Base-by-base conservation (phyloP, 1,284 basidiomycete species). In the Vanrija pseudolonga region DNA sequence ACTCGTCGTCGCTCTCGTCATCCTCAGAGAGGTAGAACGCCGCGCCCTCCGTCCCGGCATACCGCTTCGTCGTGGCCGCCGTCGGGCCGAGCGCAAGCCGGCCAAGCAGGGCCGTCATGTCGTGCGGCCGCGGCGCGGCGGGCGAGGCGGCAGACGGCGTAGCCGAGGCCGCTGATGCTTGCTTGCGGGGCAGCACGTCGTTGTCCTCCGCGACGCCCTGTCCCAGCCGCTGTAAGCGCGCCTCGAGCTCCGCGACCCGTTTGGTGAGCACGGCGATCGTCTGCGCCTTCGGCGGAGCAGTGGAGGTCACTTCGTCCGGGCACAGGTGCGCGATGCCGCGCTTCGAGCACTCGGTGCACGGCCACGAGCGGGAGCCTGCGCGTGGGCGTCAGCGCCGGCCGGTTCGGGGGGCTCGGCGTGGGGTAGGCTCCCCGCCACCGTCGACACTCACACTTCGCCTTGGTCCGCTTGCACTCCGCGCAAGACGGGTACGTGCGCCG, bases 321-420 rank as follows among this genome's bases (percentile, higher is more conserved):
- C 59, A 60, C 28, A 60, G 50, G 39, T 51, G 47, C 3, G 45
- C 55, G 26, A 56, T 43, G 26, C 59, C 57, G 36, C 51, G 50
- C 49, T 56, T 50, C 39, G 57, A 52, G 42, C 59, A 60, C 28
- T 60, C 58, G 51, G 47, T 51, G 51, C 58, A 60, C 46, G 58
- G 58, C 55, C 55, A 60, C 20, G 53, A 53, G 8, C 59, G 40
- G 36, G 55, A 52, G 40, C 50, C 55, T 53, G 14, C 3, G 42
- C 24, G 19, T 23, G 3, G 6, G n/a, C 7, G 36, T 4, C n/a
- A n/a, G n/a, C n/a, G n/a, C n/a, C n/a, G n/a, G n/a, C n/a, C n/a
- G n/a, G n/a, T n/a, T n/a, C n/a, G n/a, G n/a, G n/a, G n/a, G n/a
- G n/a, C n/a, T n/a, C n/a, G n/a, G n/a, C n/a, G n/a, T n/a, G n/a